Base-by-base conservation (phyloP, 352 stramenopile species). In the Globisporangium apiculatum region DNA sequence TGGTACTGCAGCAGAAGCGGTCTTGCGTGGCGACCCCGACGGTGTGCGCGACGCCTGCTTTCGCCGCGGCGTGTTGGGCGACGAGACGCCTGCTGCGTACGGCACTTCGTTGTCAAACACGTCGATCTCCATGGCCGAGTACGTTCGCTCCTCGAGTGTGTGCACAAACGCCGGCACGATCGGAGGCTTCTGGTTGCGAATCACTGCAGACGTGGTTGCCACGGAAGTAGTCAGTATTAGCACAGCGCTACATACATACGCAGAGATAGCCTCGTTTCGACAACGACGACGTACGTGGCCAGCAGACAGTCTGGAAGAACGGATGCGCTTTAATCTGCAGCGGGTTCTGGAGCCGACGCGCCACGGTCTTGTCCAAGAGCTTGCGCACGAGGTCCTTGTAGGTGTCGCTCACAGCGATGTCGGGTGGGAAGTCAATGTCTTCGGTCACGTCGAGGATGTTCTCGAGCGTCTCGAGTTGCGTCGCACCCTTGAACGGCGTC, bases 241-340 rank as follows among this genome's bases (percentile, higher is more conserved):
- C 24, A 31, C 24, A 31, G 24, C 24, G 24, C 24, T 31, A 3
- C 24, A 31, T 31, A 31, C 24, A 31, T 31, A 31, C 24, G 2
- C 24, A 31, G 24, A 31, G 24, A 31, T 31, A 31, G 24, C 24
- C 24, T 31, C 24, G 24, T 31, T 31, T 31, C 2, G 24, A 31
- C 24, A 31, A 31, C 24, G 24, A 17, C 17, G n/a, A 62, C 69
- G 88, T 84, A 68, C 77, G 63, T 58, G 96, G 83, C 86, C 87
- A 97, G 51, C 95, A 78, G n/a, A 94, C 58, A 7, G 80, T 73
- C 51, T 69, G 69, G 68, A 98, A 98, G 72, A 90, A 98, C 46
- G 87, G 79, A 70, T 98, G 94, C 37, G 74, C 73, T 75, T 97
- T 93, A 58, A 98, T 97, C 36, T 97, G 73, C 36, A 86, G 71